Conservation (phyloP, 2,329 filamentous ascomycete species). For the Onygenales sp. region DNA sequence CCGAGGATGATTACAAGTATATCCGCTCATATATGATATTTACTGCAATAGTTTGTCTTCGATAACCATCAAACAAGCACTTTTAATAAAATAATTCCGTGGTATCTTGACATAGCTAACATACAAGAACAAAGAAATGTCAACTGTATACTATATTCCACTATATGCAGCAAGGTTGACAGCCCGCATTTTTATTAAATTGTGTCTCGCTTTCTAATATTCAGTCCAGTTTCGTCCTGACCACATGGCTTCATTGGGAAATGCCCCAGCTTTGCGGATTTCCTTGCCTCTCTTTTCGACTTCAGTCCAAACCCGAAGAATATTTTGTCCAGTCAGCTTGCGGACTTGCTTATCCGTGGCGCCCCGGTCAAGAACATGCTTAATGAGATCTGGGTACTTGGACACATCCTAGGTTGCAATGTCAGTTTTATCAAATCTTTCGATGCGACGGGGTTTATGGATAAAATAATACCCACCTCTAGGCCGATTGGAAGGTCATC, state of each 20-base stretch:
- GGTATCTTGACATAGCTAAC: too few relatives aligned
- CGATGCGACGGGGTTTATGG: neutral
- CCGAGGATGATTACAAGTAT: neutral
- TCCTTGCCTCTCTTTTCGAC: conserved; percentile 10
- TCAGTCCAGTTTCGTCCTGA: conserved; percentile 8
- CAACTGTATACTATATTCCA: too few relatives aligned
- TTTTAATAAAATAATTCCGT: too few relatives aligned
- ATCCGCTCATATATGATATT: too few relatives aligned
- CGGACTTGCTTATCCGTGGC: conserved; percentile 30
- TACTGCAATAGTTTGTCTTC: too few relatives aligned
- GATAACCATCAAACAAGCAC: too few relatives aligned
- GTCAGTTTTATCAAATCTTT: neutral
- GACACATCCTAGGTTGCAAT: conserved; percentile 14
- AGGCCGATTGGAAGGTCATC: conserved; percentile 15
- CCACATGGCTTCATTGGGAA: conserved; percentile 14
- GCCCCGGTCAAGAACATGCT: conserved; percentile 25
- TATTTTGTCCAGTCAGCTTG: conserved; percentile 30
- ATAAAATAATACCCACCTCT: conserved; percentile 10
- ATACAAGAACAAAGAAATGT: too few relatives aligned
- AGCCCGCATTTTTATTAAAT: neutral
- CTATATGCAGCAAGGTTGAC: too few relatives aligned
- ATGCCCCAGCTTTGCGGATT: conserved; percentile 9
- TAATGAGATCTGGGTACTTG: conserved; percentile 15
- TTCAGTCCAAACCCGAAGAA: conserved; percentile 20
- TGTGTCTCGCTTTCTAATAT: neutral